Base-by-base conservation (phyloP, 768 basidiomycete genomes). In the Lentinula lateritia region DNA sequence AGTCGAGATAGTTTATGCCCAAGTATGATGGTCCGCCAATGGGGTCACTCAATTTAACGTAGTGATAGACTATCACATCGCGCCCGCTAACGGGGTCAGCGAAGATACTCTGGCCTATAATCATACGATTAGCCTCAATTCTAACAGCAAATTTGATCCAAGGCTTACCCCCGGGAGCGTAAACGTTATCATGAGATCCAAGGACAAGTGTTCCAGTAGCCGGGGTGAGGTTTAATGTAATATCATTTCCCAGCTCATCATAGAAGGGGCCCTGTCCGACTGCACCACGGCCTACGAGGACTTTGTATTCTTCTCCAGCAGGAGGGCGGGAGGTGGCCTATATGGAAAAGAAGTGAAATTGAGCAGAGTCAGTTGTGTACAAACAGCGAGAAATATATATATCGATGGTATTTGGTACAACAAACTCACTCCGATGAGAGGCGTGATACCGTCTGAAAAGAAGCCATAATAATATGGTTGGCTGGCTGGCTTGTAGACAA, bases 1-100 rank as follows among this genome's bases (percentile, higher is more conserved):
- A 73, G 53, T 71, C 65, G n/a, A 73, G 63, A 13, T 62, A 63
- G 59, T 73, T 73, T 60, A 73, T 68, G 10, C 16, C 70, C 71
- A 15, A 70, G 63, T 56, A 56, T 8, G 55, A 56, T 32, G 55
- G 55, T 56, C 55, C 55, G 32, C 55, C 55, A 15, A 56, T 39
- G 39, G 55, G 41, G 41, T 56, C 55, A 28, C 56, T 34, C 39
- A 53, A 41, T 32, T 48, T 39, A 12, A 62, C 45, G 46, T 64
- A 64, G 42, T 64, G 63, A 45, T 64, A 64, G 3, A 62, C 63
- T 3, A 64, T 64, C 8, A 62, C 56, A 36, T 64, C 63, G 35
- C 63, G 60, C 20, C 57, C 52, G 45, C 61, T 62, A 20, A 58
- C 61, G 20, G 63, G 61, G 38, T 64, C 63, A 35, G 8, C 43